These are phyloP conservation scores for Anisogramma anomala DNA, from an alignment of 2,329 filamentous ascomycete species.

Conservation along the genomic window DNA sequence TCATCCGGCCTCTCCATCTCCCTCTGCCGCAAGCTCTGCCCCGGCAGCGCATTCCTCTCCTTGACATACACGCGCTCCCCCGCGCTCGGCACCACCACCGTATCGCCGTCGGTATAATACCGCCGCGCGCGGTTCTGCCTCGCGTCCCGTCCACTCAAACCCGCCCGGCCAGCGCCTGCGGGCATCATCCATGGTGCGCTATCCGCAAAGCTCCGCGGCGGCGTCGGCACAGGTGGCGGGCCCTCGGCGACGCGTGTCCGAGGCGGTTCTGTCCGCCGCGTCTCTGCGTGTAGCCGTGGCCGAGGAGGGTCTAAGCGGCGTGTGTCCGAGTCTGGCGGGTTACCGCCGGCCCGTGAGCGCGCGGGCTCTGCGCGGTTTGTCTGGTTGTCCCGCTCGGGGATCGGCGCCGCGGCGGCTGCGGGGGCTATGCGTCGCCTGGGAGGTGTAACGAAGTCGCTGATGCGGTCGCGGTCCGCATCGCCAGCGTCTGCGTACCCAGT, in stretches of 20 bases:
- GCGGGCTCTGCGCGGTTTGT: too few species aligned
- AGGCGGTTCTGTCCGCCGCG: too few species aligned
- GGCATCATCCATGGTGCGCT: constrained; percentile 1
- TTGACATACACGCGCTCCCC: constrained; percentile 7
- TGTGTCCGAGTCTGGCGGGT: too few species aligned
- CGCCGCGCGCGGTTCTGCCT: background rate
- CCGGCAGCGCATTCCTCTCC: constrained; percentile 5
- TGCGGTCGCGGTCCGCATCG: too few species aligned
- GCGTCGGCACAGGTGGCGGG: constrained; percentile 2
- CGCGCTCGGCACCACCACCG: constrained; percentile 8
- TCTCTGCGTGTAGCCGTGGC: too few species aligned
- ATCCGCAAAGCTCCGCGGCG: constrained; percentile 2
- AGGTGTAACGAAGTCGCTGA: too few species aligned
- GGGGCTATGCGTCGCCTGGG: too few species aligned
- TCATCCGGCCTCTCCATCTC: background rate
- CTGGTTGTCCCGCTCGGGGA: too few species aligned
- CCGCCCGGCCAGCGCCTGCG: background rate
- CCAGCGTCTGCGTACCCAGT: too few species aligned
- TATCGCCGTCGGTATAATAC: constrained; percentile 10
- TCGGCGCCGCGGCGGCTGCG: too few species aligned
- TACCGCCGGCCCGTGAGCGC: background rate
- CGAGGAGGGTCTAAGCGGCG: background rate
- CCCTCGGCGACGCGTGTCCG: background rate
- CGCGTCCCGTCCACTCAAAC: background rate
- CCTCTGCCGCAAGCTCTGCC: constrained; percentile 1